Conservation (phyloP, 495 filamentous ascomycete species). For the Pseudotulostoma volvatum region DNA sequence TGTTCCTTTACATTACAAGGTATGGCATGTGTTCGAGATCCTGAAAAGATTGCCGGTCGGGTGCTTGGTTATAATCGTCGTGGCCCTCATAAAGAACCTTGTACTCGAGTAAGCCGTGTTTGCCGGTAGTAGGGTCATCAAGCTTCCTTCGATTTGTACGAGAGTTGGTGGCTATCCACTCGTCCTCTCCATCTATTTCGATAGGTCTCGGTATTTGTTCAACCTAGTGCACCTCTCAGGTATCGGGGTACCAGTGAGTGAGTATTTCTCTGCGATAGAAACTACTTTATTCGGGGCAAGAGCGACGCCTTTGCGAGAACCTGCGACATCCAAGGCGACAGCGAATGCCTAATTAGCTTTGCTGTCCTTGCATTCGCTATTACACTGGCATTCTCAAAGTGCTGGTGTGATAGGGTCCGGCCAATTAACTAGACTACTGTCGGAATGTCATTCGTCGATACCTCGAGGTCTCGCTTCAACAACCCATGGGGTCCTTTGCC, state of each 20-base stretch:
- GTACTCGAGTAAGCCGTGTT: background rate
- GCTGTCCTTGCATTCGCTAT: background rate
- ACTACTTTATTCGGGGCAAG: conserved; percentile 1
- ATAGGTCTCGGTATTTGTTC: background rate
- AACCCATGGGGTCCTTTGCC: background rate
- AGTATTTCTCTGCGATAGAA: background rate
- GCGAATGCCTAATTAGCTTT: background rate
- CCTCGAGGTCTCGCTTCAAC: background rate
- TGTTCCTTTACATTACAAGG: too few relatives aligned
- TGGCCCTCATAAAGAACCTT: background rate
- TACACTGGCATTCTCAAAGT: background rate
- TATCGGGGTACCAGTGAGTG: background rate
- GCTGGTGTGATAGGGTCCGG: background rate
- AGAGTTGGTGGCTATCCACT: background rate
- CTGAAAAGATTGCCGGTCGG: background rate
- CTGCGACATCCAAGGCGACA: background rate
- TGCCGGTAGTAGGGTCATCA: background rate
- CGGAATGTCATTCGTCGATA: background rate
- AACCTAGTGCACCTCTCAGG: background rate
- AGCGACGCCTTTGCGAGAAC: background rate
- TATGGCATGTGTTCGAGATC: too few relatives aligned
- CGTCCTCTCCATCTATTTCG: background rate
- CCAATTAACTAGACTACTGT: background rate
- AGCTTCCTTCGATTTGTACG: background rate
- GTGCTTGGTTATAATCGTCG: background rate